Evolutionary conservation across 169 alveolate species (phyloP), one percentile per base, ranked within the genome.

Genomic region (Perkinsus chesapeaki): DNA sequence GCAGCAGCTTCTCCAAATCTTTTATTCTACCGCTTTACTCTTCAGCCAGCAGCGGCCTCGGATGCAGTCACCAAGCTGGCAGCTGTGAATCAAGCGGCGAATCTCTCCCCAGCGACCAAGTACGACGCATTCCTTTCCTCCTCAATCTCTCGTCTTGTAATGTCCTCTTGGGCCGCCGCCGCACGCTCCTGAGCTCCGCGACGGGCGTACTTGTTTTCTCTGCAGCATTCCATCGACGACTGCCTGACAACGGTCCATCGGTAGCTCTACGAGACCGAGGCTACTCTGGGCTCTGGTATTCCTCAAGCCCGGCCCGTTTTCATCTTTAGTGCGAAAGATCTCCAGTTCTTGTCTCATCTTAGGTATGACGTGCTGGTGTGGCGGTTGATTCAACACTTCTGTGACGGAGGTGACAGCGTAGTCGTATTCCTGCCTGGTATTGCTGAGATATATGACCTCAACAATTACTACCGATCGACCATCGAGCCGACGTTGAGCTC

Each of bases 381-480:
- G 91, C 34, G 73, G 47, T 19, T 48, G 12, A 48, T 92, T 20
- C 73, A 37, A 91, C 91, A 39, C 7, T 39, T 82, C 1, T 93
- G 92, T n/a, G 39, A 39, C 39, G 95, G 95, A 5, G 94, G 94
- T 27, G 91, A 92, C 92, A 94, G 95, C 39, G 92, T 95, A 39
- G 43, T 95, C 92, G 93, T 95, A 12, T 95, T 95, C 92, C 39
- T 95, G 73, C 96, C 96, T 0, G 96, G 96, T 39, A 94, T 95
- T 19, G 96, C 95, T 0, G 96, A 95, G 91, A 95, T 95, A 91
- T 92, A 94, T 5, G 94, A 93, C 39, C 93, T 95, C 73, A 94
- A 93, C 73, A 95, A 95, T 72, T 39, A 43, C 12, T 60, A 60
- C 31, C 12, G 82, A 34, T 60, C 82, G 12, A 60, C 31, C 36